A percentile compares a stretch with the other conserved stretches of the same genome.
Conservation (phyloP, 306 rosid genomes). For the Cucurbita argyrosperma region DNA sequence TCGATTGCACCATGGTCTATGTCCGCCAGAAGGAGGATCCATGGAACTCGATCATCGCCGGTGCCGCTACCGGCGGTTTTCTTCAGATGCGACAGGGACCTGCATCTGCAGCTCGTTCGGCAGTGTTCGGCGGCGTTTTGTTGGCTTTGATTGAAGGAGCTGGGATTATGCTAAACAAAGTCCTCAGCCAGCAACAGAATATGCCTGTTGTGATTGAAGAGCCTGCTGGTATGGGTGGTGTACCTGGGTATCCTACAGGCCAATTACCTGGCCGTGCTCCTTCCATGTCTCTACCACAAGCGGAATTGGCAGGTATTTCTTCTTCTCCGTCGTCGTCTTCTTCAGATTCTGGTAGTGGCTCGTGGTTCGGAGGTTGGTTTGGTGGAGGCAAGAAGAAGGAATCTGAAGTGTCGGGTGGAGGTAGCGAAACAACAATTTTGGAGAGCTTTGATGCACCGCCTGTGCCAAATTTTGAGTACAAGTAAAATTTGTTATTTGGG, state of each 20-base stretch:
- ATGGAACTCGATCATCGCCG: conserved; percentile 78
- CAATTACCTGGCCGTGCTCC: conserved; percentile 22
- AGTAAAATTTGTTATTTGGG: conserved; percentile 20
- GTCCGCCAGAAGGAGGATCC: conserved; percentile 89
- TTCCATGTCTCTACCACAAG: conserved; percentile 9
- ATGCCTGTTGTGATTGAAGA: conserved; percentile 49
- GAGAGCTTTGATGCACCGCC: conserved; percentile 96
- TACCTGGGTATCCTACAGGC: conserved; percentile 18
- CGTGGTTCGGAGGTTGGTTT: conserved; percentile 46
- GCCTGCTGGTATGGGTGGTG: conserved; percentile 18
- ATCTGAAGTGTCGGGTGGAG: conserved; percentile 18
- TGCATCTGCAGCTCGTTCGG: conserved; percentile 41
- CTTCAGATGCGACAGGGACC: conserved; percentile 75
- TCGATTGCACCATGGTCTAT: conserved; percentile 75
- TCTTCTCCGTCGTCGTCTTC: conserved; percentile 1
- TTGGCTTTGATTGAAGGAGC: conserved; percentile 76
- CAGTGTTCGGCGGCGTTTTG: conserved; percentile 50
- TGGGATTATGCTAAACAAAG: conserved; percentile 72
- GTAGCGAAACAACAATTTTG: conserved; percentile 73
- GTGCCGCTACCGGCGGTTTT: conserved; percentile 77
- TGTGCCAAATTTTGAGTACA: conserved; percentile 69
- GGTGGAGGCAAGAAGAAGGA: conserved; percentile 37
- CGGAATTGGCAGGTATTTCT: not conserved
- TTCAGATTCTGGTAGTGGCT: conserved; percentile 9
- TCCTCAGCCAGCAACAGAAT: conserved; percentile 47